A percentile compares a stretch with the other conserved stretches of the same genome.
Evolutionary conservation across 176 grass and related monocot genomes (phyloP).

Genomic region (Juncus inflexus): DNA sequence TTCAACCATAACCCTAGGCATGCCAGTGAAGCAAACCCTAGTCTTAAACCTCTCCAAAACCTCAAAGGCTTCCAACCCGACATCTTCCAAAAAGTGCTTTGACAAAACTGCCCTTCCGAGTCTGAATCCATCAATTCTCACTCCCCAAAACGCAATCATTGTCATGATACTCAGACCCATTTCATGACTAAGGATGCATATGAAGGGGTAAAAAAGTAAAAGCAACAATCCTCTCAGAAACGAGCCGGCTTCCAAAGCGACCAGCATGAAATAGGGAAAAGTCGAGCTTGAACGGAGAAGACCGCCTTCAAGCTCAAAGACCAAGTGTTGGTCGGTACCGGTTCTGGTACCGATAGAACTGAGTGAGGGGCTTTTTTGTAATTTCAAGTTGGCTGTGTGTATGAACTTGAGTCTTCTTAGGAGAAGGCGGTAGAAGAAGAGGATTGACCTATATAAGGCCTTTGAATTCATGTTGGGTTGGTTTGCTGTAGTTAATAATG

Average conservation of each 20-base stretch:
- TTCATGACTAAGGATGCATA: conserved; percentile 32
- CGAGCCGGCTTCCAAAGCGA: conserved; percentile 63
- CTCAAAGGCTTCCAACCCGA: conserved; percentile 57
- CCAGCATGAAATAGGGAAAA: conserved; percentile 95
- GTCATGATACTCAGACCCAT: conserved; percentile 39
- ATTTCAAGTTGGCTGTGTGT: conserved; percentile 18
- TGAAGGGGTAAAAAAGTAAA: conserved; percentile 46
- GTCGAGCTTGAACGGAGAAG: conserved; percentile 39
- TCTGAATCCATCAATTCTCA: conserved; percentile 46
- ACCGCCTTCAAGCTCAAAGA: conserved; percentile 48
- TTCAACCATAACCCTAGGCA: conserved; percentile 68
- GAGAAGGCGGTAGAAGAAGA: conserved; percentile 37
- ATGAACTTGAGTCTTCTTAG: conserved; percentile 34
- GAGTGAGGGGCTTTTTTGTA: conserved; percentile 15
- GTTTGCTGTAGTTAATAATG: neutral
- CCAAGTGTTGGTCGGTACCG: neutral
- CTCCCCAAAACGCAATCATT: conserved; percentile 47
- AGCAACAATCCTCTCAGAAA: conserved; percentile 52
- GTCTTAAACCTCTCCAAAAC: conserved; percentile 18
- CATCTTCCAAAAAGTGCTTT: conserved; percentile 54
- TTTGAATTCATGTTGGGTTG: conserved; percentile 38
- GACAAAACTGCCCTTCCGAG: conserved; percentile 51
- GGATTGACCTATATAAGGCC: conserved; percentile 36
- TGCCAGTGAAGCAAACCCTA: conserved; percentile 56
- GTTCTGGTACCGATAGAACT: neutral